phyloP scores from a whole-genome alignment of 805 yeast genomes.

The Candida broadrunensis region DNA sequence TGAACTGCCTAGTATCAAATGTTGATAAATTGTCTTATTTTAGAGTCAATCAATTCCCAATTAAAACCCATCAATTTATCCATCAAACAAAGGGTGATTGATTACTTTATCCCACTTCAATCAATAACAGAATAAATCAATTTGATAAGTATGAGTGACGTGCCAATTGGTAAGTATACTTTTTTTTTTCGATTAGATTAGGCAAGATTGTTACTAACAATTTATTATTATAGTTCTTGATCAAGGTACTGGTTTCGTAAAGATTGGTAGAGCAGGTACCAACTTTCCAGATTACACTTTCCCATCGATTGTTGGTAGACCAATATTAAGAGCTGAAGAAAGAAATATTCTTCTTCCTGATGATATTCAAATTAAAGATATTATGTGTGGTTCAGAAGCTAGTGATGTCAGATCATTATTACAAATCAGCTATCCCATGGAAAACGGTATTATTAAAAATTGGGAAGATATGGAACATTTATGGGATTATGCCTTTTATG shows the following conservation, averaged over 20 bases:
- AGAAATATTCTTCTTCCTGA: conserved; percentile 54
- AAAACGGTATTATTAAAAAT: conserved; percentile 92
- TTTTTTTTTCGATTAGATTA: background rate
- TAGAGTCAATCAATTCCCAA: background rate
- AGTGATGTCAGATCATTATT: conserved; percentile 83
- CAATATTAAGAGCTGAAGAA: conserved; percentile 95
- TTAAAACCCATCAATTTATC: too few species aligned
- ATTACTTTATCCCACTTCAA: too few species aligned
- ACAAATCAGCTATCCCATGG: conserved; percentile 97
- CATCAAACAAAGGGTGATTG: too few species aligned
- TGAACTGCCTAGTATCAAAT: too few species aligned
- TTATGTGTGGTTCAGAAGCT: conserved; percentile 98
- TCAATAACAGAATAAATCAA: conserved; percentile 9
- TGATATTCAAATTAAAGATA: conserved; percentile 79
- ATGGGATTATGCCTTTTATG: conserved; percentile 97
- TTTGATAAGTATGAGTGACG: conserved; percentile 17
- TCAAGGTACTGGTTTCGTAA: conserved; percentile 98
- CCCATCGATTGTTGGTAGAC: conserved; percentile 97
- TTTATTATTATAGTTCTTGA: conserved; percentile 64
- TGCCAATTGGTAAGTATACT: conserved; percentile 28
- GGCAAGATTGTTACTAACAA: too few species aligned
- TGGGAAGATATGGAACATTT: conserved; percentile 59
- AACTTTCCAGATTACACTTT: conserved; percentile 96
- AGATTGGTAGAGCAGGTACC: conserved; percentile 94
- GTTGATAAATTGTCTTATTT: background rate